These are phyloP conservation scores for Penicillium sp. DNA, from an alignment of 2,329 filamentous ascomycete genomes.

Conservation along the genomic window DNA sequence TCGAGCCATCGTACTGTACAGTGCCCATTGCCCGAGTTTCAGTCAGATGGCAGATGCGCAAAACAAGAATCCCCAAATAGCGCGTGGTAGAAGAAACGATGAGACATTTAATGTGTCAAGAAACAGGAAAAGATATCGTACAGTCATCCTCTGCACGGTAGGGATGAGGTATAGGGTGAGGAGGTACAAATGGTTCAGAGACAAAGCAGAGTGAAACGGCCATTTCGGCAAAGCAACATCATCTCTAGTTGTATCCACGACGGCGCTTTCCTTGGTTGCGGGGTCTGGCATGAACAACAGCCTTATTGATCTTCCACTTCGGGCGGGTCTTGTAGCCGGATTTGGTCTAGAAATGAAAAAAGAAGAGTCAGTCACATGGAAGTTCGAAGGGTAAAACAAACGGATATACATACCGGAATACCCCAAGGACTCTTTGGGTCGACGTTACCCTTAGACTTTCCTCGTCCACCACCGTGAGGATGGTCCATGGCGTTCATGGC, in stretches of 20 bases:
- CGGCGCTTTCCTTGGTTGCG: constrained; percentile 89
- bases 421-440: constrained; percentile 97
- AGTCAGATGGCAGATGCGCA: constrained; percentile 15
- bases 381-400: constrained; percentile 7
- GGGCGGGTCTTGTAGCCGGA: constrained; percentile 81
- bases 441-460: constrained; percentile 98
- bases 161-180: constrained; percentile 23
- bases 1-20: constrained; percentile 26
- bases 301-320: constrained; percentile 87
- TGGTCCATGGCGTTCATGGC: constrained; percentile 99
- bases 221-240: constrained; percentile 7
- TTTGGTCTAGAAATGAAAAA: constrained; percentile 47
- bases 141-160: constrained; percentile 17
- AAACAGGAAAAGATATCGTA: constrained; percentile 23
- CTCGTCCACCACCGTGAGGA: constrained; percentile 97
- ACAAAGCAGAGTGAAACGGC: constrained; percentile 10
- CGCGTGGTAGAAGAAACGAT: constrained; percentile 13
- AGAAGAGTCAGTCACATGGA: constrained; percentile 13
- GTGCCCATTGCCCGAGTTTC: constrained; percentile 16
- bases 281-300: constrained; percentile 77
- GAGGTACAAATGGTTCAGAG: constrained; percentile 10
- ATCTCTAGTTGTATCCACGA: constrained; percentile 59
- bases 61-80: constrained; percentile 12
- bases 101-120: constrained; percentile 12
- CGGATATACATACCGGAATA: constrained; percentile 68